phyloP scores from a whole-genome alignment of 306 rosid species.

The Glycyrrhiza uralensis region DNA sequence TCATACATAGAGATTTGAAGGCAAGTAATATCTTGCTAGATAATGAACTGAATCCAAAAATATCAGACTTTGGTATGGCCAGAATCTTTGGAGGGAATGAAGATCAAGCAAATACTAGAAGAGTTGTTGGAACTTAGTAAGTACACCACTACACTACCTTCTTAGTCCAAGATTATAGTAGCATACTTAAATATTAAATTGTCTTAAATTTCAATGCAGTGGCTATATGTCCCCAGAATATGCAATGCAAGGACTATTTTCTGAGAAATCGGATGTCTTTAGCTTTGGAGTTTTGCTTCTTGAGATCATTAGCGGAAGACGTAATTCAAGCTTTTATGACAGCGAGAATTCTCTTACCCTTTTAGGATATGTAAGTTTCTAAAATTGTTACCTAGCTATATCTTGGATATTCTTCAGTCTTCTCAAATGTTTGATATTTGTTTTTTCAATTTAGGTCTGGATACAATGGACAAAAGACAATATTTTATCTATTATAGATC shows the following conservation, averaged over 20 bases:
- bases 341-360: background rate
- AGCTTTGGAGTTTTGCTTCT: constrained; percentile 20
- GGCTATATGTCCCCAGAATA: constrained; percentile 30
- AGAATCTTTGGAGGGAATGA: constrained; percentile 3
- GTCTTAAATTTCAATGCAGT: background rate
- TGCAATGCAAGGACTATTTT: constrained; percentile 11
- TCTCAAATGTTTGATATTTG: background rate
- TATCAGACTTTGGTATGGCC: constrained; percentile 26
- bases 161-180: background rate
- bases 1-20: constrained; percentile 23
- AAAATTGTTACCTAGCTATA: background rate
- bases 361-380: constrained; percentile 25
- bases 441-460: constrained; percentile 26
- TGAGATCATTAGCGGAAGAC: constrained; percentile 27
- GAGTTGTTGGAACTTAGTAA: constrained; percentile 6
- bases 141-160: background rate
- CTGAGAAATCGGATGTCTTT: background rate
- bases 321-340: constrained; percentile 15
- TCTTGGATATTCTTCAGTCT: no score
- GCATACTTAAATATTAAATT: background rate
- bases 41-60: constrained; percentile 23
- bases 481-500: constrained; percentile 9
- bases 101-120: constrained; percentile 1
- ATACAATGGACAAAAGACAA: constrained; percentile 18
- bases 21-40: constrained; percentile 27